Conservation (phyloP, 108 stramenopile species). For the Cylindrotheca closterium region DNA sequence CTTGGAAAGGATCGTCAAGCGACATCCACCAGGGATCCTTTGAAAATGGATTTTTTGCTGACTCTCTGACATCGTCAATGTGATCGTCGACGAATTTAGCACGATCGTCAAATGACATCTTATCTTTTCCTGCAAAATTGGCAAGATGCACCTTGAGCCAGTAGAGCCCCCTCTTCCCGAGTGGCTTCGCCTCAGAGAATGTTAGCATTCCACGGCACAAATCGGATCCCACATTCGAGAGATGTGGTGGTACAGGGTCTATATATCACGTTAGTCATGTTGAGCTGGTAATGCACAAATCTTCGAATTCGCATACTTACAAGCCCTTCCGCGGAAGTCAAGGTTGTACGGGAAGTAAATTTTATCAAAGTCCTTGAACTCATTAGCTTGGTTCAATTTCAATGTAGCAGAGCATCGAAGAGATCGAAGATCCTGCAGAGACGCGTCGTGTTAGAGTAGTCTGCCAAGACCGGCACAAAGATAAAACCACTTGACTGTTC, state of each 20-base stretch:
- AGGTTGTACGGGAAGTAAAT: slow-evolving; percentile 99
- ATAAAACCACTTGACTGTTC: background rate
- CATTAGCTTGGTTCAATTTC: slow-evolving; percentile 86
- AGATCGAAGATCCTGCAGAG: slow-evolving; percentile 71
- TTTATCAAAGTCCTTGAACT: slow-evolving; percentile 81
- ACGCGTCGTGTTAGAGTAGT: background rate
- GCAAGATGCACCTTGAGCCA: slow-evolving; percentile 98
- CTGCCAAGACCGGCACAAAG: slow-evolving; percentile 1
- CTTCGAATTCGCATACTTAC: slow-evolving; percentile 7
- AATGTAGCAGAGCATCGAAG: slow-evolving; percentile 85
- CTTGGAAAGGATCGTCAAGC: slow-evolving; percentile 97
- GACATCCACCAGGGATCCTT: slow-evolving; percentile 89
- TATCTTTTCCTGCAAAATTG: slow-evolving; percentile 93
- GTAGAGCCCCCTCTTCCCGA: slow-evolving; percentile 88
- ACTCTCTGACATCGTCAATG: slow-evolving; percentile 81
- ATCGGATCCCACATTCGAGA: slow-evolving; percentile 97
- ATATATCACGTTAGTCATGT: slow-evolving; percentile 10
- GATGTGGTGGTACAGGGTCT: slow-evolving; percentile 96
- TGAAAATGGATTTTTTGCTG: slow-evolving; percentile 83
- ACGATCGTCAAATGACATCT: slow-evolving; percentile 93
- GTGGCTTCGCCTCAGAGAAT: slow-evolving; percentile 89
- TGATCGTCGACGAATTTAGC: slow-evolving; percentile 87
- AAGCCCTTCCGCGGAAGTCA: slow-evolving; percentile 97
- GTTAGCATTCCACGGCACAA: slow-evolving; percentile 91
- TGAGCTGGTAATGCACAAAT: background rate